Evolutionary conservation across 169 alveolate genomes (phyloP).

Genomic region (Cryptosporidium muris): DNA sequence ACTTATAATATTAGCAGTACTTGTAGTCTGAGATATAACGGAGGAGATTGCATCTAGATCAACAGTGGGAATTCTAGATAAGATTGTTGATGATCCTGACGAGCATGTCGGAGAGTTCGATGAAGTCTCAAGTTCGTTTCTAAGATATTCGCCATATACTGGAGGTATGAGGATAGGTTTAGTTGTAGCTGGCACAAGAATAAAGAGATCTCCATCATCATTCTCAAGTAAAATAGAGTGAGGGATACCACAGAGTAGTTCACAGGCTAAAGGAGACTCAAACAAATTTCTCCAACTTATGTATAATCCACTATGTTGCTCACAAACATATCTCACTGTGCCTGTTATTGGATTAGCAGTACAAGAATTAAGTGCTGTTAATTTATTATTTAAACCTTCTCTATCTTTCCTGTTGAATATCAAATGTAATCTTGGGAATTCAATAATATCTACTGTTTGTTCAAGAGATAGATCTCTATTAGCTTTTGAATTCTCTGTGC

Average conservation of each 20-base stretch:
- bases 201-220: slow-evolving; percentile 76
- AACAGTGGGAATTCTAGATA: slow-evolving; percentile 1
- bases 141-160: not conserved
- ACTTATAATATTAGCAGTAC: not conserved
- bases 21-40: not conserved
- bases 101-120: not conserved
- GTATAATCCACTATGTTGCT: slow-evolving; percentile 75
- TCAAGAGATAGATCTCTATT: slow-evolving; percentile 1
- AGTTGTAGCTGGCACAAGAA: slow-evolving; percentile 71
- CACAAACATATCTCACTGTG: slow-evolving; percentile 72
- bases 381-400: slow-evolving; percentile 10
- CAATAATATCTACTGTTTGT: slow-evolving; percentile 29
- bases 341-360: slow-evolving; percentile 12
- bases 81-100: not conserved
- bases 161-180: slow-evolving; percentile 71
- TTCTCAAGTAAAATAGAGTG: slow-evolving; percentile 73
- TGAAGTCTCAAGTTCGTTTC: not conserved
- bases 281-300: slow-evolving; percentile 70
- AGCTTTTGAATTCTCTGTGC: not conserved
- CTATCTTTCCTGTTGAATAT: slow-evolving; percentile 50
- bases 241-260: slow-evolving; percentile 73
- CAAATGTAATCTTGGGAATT: slow-evolving; percentile 71
- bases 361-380: slow-evolving; percentile 18
- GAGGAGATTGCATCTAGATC: slow-evolving; percentile 4
- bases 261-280: slow-evolving; percentile 71